Base-by-base conservation (phyloP, 495 filamentous ascomycete genomes). In the Parachaetomium inaequale region DNA sequence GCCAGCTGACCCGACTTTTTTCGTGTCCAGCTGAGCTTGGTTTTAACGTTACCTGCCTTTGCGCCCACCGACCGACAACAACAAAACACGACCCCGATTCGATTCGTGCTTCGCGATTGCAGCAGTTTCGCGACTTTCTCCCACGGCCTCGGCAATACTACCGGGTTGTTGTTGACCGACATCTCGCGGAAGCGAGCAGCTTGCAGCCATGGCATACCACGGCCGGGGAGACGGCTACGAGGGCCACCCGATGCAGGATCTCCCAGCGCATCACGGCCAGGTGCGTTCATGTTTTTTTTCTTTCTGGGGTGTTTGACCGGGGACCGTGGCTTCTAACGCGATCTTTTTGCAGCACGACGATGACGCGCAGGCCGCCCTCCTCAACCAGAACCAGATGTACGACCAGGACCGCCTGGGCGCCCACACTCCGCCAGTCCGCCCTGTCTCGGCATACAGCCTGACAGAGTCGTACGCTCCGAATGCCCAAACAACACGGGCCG, bases 381-480 rank as follows among this genome's bases (percentile, higher is more conserved):
- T 96, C 50, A 83, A 89, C 63, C 79, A 85, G 62, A 84, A 86
- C 45, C 83, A 83, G 32, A 85, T 86, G 53, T 94, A 92, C 74
- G 90, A 93, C 51, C 74, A 80, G 51, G 78, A 78, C 34, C 77
- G 77, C 28, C 67, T 81, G 67, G 90, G 91, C 69, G 83, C 87
- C 57, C 79, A 85, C 66, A 80, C 76, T 19, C 77, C 79, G 60
- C 78, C 79, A 31, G 74, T 67, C 55, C 76, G 79, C 51, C 79
- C 79, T 34, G 75, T 78, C 34, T 83, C 81, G 47, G 84, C 88
- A 26, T 98, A 99, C 80, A 94, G 87, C 71, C 82, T 99, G 73
- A 92, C 90, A 25, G 94, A 98, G 79, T 91, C 93, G 11, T 98
- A 98, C 74, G 87, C 86, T 26, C 85, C 88, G 23, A 71, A 68